phyloP scores from a whole-genome alignment of 2,329 filamentous ascomycete genomes.

The Cladosporium velox region DNA sequence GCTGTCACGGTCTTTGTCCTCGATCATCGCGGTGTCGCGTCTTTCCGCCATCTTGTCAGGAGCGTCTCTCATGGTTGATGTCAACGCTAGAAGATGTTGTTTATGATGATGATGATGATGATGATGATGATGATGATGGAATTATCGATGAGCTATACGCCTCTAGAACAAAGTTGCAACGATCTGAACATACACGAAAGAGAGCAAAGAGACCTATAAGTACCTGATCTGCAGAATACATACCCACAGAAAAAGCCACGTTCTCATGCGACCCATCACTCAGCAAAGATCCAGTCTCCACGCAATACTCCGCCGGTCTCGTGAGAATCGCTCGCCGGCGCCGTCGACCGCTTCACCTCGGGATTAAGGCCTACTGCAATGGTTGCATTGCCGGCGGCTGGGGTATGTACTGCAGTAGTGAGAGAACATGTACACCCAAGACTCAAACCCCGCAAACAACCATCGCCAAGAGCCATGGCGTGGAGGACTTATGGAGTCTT shows the following conservation, averaged over 20 bases:
- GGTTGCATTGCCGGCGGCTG: conserved; percentile 5
- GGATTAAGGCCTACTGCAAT: background rate
- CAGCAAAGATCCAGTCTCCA: background rate
- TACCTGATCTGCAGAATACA: background rate
- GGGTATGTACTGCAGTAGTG: background rate
- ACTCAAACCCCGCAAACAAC: conserved; percentile 16
- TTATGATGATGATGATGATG: no score
- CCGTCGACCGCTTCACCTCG: conserved; percentile 17
- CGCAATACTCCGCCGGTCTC: conserved; percentile 1
- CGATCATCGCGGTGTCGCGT: conserved; percentile 9
- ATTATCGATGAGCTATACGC: background rate
- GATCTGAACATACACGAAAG: background rate
- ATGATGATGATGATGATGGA: background rate
- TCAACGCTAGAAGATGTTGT: background rate
- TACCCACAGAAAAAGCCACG: background rate
- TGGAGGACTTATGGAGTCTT: conserved; percentile 8
- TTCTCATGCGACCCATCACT: background rate
- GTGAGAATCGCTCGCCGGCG: conserved; percentile 15
- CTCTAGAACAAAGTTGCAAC: background rate
- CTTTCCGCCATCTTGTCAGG: background rate
- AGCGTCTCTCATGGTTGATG: background rate
- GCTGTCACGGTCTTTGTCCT: conserved; percentile 18
- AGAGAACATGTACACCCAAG: conserved; percentile 10
- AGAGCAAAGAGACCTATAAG: background rate
- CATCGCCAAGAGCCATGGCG: conserved; percentile 21